These are phyloP conservation scores for Tilletia setariae DNA, from an alignment of 1,284 basidiomycete genomes.

Conservation along the genomic window DNA sequence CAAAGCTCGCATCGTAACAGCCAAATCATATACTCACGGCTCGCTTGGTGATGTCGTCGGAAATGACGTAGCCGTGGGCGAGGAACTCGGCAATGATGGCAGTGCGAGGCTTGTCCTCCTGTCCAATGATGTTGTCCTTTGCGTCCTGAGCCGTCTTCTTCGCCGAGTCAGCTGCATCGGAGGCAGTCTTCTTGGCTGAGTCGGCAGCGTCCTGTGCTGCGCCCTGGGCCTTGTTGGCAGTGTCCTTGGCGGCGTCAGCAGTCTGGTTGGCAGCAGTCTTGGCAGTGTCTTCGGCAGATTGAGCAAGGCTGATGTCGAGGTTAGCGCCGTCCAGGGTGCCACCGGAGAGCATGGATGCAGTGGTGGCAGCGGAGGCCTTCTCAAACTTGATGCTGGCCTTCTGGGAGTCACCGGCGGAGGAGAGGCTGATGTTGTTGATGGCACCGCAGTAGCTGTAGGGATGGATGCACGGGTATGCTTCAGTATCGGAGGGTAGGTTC, in stretches of 20 bases:
- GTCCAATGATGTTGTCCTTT: slow-evolving; percentile 23
- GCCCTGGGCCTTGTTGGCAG: neutral
- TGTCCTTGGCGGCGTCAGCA: neutral
- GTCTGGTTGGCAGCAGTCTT: slow-evolving; percentile 14
- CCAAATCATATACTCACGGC: slow-evolving; percentile 18
- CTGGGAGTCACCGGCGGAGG: slow-evolving; percentile 2
- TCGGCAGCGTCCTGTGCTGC: neutral
- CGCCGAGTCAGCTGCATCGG: neutral
- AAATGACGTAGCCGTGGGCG: slow-evolving; percentile 43
- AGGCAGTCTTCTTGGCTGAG: neutral
- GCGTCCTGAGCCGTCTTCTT: neutral
- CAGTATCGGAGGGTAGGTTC: too few species aligned
- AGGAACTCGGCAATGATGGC: slow-evolving; percentile 46
- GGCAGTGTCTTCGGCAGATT: slow-evolving; percentile 16
- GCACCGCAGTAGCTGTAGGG: slow-evolving; percentile 27
- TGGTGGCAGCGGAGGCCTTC: slow-evolving; percentile 13
- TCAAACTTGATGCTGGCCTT: slow-evolving; percentile 20
- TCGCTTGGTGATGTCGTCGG: slow-evolving; percentile 43
- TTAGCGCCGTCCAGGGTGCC: slow-evolving; percentile 40
- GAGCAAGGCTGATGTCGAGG: slow-evolving; percentile 30
- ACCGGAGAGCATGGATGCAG: slow-evolving; percentile 30
- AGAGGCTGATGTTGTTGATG: slow-evolving; percentile 33
- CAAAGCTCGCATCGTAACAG: too few species aligned
- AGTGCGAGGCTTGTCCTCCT: slow-evolving; percentile 46
- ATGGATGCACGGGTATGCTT: too few species aligned